Base-by-base conservation (phyloP, 768 basidiomycete species). In the Lactarius hatsudake region DNA sequence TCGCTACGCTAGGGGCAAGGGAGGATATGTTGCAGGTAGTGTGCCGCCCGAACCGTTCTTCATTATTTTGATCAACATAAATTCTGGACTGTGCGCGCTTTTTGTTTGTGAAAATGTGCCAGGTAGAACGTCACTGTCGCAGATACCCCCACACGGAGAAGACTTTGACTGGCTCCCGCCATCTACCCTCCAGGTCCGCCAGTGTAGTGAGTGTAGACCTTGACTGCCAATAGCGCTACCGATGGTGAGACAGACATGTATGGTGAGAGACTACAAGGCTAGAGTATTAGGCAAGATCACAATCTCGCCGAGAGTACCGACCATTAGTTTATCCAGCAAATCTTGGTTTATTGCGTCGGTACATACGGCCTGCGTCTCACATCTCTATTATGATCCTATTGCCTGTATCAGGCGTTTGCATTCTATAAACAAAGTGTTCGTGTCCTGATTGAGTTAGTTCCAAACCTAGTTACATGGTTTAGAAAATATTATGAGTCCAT, bases 121-220 rank as follows among this genome's bases (percentile, higher is more conserved):
- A 9, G 8, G 34, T 34, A 34, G 91, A 83, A 83, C 15, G 82
- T 93, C 10, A 79, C 93, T 48, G 74, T 81, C 0, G 76, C 86
- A 8, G 82, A 85, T 26, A 79, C 80, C 5, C 84, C 84, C 32
- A 84, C 86, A n/a, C 15, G 86, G 86, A 2, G 81, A 84, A 3
- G 76, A 79, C 17, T 77, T 78, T 48, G 69, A 71, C 9, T 75
- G 86, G 30, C 81, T 92, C 10, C 86, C 88, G 3, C 81, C 87
- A 69, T 87, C 89, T 38, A 38, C 36, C 36, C 36, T 13, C 12
- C 36, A 38, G 36, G 36, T 7, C 4, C 12, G 36, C 12, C 7
- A 36, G 12, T 7, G 12, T 36, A 36, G 36, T 36, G 12, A 7
- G 36, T 36, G 36, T 36, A 36, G 36, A 36, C 36, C 36, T 2